Conservation (phyloP, 2,329 filamentous ascomycete species). For the Calonectria pseudoreteaudii region DNA sequence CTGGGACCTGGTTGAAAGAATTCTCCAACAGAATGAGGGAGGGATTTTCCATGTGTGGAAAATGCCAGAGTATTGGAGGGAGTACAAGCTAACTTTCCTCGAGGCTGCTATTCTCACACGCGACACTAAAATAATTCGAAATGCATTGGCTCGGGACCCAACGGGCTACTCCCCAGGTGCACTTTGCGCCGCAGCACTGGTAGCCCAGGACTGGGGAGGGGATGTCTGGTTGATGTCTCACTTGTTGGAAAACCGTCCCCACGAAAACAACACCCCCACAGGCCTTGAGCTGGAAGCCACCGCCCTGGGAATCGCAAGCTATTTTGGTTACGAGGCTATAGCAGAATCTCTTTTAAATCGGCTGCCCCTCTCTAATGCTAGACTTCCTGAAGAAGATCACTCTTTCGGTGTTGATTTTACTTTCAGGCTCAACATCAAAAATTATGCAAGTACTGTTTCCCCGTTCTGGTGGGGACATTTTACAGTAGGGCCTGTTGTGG, state of each 20-base stretch:
- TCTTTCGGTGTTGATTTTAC: too few species aligned
- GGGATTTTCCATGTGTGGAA: not conserved
- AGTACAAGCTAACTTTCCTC: not conserved
- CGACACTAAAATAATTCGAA: not conserved
- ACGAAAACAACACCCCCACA: not conserved
- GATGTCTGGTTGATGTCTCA: not conserved
- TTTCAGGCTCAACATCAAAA: too few species aligned
- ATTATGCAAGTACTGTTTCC: too few species aligned
- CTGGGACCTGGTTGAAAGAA: not conserved
- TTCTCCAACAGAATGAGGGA: not conserved
- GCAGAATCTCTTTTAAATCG: not conserved
- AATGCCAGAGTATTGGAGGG: not conserved
- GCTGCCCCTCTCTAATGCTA: not conserved
- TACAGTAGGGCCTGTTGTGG: accelerated
- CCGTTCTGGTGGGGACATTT: not conserved
- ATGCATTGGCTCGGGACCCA: not conserved
- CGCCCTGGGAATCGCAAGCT: not conserved
- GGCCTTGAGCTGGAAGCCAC: not conserved
- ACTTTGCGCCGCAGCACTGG: not conserved
- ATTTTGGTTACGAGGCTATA: not conserved
- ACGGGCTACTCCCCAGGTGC: not conserved
- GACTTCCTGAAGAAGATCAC: too few species aligned
- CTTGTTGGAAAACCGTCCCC: not conserved
- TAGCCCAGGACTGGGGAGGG: not conserved
- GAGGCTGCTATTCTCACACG: not conserved